Conservation (phyloP, 2,329 filamentous ascomycete genomes). For the Delphinella strobiligena region DNA sequence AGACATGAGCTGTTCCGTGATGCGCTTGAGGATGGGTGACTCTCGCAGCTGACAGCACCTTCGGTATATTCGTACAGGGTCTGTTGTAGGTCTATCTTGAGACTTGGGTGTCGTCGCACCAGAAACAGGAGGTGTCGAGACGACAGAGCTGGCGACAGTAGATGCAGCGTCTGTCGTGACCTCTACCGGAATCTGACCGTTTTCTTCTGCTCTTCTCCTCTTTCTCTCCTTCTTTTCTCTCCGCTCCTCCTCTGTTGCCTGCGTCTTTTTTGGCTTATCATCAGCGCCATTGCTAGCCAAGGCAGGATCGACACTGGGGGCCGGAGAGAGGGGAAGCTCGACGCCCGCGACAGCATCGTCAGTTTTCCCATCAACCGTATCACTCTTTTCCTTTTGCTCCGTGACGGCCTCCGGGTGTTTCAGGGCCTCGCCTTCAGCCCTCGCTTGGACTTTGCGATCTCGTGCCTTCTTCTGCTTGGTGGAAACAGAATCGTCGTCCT, state of each 20-base stretch:
- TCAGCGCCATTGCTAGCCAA: conserved; percentile 19
- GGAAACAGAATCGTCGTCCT: conserved; percentile 33
- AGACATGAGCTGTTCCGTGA: conserved; percentile 75
- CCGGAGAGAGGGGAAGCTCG: conserved; percentile 22
- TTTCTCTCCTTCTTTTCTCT: conserved; percentile 88
- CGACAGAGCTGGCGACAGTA: conserved; percentile 16
- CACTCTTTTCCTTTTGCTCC: conserved; percentile 44
- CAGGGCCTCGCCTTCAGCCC: conserved; percentile 60
- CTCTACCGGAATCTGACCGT: conserved; percentile 76
- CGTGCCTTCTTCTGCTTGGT: conserved; percentile 47
- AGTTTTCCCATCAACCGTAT: conserved; percentile 19
- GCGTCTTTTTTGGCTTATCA: conserved; percentile 73
- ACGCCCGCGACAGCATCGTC: conserved; percentile 29
- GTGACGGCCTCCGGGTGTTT: conserved; percentile 50
- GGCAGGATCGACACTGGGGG: conserved; percentile 14
- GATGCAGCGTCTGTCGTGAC: conserved; percentile 51
- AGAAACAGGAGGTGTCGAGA: conserved; percentile 13
- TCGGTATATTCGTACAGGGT: conserved; percentile 84
- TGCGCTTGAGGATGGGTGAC: conserved; percentile 80
- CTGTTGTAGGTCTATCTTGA: conserved; percentile 67
- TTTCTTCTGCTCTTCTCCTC: conserved; percentile 71
- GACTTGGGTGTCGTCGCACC: conserved; percentile 29
- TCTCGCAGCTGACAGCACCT: conserved; percentile 90
- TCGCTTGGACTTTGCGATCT: conserved; percentile 50
- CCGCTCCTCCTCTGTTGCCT: conserved; percentile 81